Conservation (phyloP, 371 early-diverging fungal genomes). For the Rhizopus arrhizus region DNA sequence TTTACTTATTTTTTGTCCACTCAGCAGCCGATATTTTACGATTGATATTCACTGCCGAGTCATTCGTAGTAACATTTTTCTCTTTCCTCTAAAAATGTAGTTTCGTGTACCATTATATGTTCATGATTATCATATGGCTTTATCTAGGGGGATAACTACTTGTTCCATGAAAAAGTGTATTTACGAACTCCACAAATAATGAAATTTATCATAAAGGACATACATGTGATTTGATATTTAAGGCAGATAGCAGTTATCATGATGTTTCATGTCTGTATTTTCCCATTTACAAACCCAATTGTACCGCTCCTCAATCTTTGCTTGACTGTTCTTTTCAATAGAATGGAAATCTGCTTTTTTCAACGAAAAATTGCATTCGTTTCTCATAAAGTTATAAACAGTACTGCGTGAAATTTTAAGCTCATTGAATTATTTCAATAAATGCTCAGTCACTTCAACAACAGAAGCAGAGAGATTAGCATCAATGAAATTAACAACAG, state of each 20-base stretch:
- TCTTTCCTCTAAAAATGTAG: too few relatives aligned
- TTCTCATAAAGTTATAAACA: conserved; percentile 20
- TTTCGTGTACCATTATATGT: too few relatives aligned
- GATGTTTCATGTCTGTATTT: conserved; percentile 22
- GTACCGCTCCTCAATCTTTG: conserved; percentile 20
- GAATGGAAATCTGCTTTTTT: conserved; percentile 19
- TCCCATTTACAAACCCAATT: conserved; percentile 19
- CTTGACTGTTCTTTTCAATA: conserved; percentile 16
- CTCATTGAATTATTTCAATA: conserved; percentile 12
- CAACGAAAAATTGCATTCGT: conserved; percentile 15
- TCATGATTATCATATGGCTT: too few relatives aligned
- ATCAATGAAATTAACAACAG: conserved; percentile 9
- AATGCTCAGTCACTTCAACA: conserved; percentile 18
- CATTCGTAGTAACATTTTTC: too few relatives aligned
- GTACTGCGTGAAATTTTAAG: conserved; percentile 14
- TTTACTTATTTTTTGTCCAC: too few relatives aligned
- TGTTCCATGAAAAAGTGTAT: too few relatives aligned
- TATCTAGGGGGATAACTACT: too few relatives aligned
- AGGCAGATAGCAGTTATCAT: conserved; percentile 22
- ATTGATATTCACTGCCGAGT: too few relatives aligned
- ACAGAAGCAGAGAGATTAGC: conserved; percentile 9
- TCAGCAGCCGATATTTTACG: too few relatives aligned
- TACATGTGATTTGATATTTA: conserved; percentile 25
- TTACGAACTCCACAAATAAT: too few relatives aligned
- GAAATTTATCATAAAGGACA: too few relatives aligned